Base-by-base conservation (phyloP, 83 land plant genomes). In the Isoetes engelmannii region DNA sequence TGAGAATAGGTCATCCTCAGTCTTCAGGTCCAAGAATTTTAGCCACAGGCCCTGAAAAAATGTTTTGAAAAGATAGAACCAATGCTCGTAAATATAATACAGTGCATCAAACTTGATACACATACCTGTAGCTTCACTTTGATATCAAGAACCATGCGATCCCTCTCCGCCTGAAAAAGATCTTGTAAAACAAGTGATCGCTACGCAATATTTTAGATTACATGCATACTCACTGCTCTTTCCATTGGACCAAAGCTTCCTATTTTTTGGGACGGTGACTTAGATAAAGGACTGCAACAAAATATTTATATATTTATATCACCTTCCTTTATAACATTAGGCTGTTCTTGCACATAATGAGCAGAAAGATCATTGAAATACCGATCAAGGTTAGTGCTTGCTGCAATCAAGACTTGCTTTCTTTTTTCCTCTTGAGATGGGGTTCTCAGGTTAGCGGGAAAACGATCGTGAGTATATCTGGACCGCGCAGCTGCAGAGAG, bases 81-180 rank as follows among this genome's bases (percentile, higher is more conserved):
- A 28, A 28, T 28, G 37, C 37, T 28, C 37, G 37, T 28, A 28
- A 28, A 28, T 28, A 28, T 28, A 28, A 28, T 28, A 2, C 1
- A 28, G 37, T 28, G 37, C 37, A 28, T 28, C 1, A 28, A 28
- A 28, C 37, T 28, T n/a, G 48, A 45, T n/a, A 17, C 8, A 9
- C 13, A 42, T 54, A 93, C 98, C 92, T 94, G 99, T 46, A 94
- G 77, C 75, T 94, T 94, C 42, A 94, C 99, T 80, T 90, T 77
- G 46, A 94, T 94, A 76, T 94, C 99, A 79, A 88, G 77, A 65
- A 94, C 96, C 99, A 94, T 94, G 63, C 86, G 84, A 54, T 90
- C 96, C 67, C 99, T 73, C 66, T 94, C 99, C 9, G 96, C 99
- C 96, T 93, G 85, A 50, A 83, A 47, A 78, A 44, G 46, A 73